Evolutionary conservation across 2,329 filamentous ascomycete genomes (phyloP).

Genomic region (Colletotrichum sp.): DNA sequence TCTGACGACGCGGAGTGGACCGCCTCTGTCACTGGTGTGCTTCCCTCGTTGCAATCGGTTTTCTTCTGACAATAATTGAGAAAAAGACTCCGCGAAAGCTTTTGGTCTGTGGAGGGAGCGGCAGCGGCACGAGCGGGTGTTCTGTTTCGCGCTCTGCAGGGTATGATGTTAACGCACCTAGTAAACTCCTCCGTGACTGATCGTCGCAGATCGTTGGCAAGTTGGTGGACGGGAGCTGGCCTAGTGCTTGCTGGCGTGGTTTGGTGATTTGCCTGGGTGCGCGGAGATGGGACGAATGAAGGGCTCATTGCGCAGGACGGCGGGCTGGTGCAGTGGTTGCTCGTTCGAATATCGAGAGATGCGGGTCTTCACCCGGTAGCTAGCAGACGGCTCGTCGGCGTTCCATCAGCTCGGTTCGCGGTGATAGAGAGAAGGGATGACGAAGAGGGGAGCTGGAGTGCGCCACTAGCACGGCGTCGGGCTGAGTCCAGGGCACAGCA

Average conservation of each 20-base stretch:
- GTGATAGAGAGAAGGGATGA: neutral
- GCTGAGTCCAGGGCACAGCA: neutral
- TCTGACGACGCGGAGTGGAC: neutral
- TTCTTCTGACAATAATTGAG: neutral
- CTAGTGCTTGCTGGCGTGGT: neutral
- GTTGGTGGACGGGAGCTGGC: neutral
- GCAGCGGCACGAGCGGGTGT: conserved; percentile 12
- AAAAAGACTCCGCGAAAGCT: neutral
- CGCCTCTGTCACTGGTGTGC: neutral
- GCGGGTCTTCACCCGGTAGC: conserved; percentile 11
- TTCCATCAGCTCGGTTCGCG: conserved; percentile 19
- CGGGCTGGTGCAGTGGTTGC: neutral
- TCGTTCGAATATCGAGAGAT: neutral
- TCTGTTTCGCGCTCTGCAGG: conserved; percentile 4
- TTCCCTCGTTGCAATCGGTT: neutral
- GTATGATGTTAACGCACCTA: neutral
- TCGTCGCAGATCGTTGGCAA: conserved; percentile 5
- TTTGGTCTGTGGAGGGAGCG: neutral
- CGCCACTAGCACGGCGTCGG: conserved; percentile 3
- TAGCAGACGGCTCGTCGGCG: conserved; percentile 15
- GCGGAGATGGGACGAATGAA: conserved; percentile 6
- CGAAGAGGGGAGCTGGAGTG: neutral
- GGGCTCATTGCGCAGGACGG: neutral
- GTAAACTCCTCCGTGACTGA: neutral
- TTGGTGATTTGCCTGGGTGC: neutral